phyloP scores from a whole-genome alignment of 208 protist genomes.

The Angomonas deanei region DNA sequence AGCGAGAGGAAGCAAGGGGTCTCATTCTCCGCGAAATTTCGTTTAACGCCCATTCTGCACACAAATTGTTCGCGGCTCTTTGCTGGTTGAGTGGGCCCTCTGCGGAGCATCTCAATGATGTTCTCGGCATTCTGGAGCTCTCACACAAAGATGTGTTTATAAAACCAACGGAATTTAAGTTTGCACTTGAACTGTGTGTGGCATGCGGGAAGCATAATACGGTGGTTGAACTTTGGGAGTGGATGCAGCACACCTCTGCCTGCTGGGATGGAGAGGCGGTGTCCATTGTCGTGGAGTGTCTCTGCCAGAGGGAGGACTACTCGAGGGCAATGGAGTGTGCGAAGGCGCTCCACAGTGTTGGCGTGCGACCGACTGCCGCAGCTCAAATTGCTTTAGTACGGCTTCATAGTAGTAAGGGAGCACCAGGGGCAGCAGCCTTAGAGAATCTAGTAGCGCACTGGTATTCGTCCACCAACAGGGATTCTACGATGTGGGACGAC shows the following conservation, averaged over 20 bases:
- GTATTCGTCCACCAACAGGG: no score
- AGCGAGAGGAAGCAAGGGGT: constrained; percentile 23
- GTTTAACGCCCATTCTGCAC: constrained; percentile 29
- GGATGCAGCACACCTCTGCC: constrained; percentile 79
- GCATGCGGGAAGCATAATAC: constrained; percentile 18
- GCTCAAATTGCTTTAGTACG: constrained; percentile 55
- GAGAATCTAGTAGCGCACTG: no score
- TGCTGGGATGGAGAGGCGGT: constrained; percentile 55
- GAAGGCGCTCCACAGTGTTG: constrained; percentile 51
- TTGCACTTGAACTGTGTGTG: constrained; percentile 41
- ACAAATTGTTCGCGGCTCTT: constrained; percentile 38
- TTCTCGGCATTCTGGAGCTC: constrained; percentile 34
- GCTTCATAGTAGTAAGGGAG: constrained; percentile 27
- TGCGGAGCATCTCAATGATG: constrained; percentile 22
- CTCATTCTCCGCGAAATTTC: constrained; percentile 36
- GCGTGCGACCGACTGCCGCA: constrained; percentile 30
- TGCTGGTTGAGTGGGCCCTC: constrained; percentile 29
- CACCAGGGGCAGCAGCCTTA: constrained; percentile 33
- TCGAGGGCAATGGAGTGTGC: constrained; percentile 56
- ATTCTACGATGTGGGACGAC: constrained; percentile 19
- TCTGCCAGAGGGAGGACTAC: constrained; percentile 26
- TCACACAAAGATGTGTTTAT: constrained; percentile 39
- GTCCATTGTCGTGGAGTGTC: constrained; percentile 50
- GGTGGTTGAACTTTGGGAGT: constrained; percentile 52
- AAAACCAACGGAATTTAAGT: constrained; percentile 44